Base-by-base conservation (phyloP, 169 alveolate genomes). In the Plasmodium gonderi region DNA sequence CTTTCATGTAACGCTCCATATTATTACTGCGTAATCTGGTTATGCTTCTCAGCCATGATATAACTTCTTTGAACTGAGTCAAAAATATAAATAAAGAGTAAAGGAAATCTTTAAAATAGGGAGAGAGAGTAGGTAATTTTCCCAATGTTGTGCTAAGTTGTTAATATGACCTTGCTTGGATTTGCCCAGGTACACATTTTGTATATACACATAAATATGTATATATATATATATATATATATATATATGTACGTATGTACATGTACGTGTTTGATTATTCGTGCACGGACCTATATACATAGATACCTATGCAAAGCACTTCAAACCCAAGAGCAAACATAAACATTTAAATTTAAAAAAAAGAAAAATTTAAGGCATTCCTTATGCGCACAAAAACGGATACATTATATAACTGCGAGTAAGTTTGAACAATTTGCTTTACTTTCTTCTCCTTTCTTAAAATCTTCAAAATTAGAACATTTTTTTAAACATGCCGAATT, bases 21-120 rank as follows among this genome's bases (percentile, higher is more conserved):
- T 5, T n/a, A 17, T 79, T 80, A 80, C 91, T 80, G 91, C 6
- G 91, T 80, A 80, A 80, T 80, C 36, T 20, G 36, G 60, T 42
- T n/a, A 54, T 23, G 20, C 17, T 38, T n/a, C 75, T 12, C 60
- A 31, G 40, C 89, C 89, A 49, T 79, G 51, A 79, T 79, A 79
- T 38, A 51, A 12, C 33, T 75, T 75, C 12, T 68, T 49, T 40
- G 4, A 20, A 65, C 40, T 60, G 3, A 36, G 72, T 60, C 17
- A 20, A 60, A 20, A 36, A 60, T 23, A 29, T 9, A 33, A 79
- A 54, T 79, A 20, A 42, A 4, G 72, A 60, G n/a, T 60, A 60
- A 29, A 60, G 72, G 72, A 60, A 60, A 60, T 3, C 40, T 20
- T 60, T 12, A 12, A 36, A 12, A 36, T 23, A 14, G 8, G 8